phyloP scores from a whole-genome alignment of 768 basidiomycete species.

The Lactarius akahatsu region DNA sequence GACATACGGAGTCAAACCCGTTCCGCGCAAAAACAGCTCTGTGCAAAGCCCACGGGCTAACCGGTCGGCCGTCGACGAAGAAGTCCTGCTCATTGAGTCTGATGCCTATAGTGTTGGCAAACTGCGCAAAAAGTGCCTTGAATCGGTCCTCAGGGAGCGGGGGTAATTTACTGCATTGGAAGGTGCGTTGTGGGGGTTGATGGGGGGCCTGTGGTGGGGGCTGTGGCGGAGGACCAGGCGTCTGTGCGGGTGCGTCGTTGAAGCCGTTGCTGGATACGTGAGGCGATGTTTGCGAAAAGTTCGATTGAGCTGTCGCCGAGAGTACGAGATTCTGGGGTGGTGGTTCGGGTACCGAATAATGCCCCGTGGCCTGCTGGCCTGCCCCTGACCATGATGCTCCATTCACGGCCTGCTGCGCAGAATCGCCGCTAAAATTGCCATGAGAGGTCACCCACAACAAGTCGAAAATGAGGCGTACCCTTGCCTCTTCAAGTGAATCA shows the following conservation, averaged over 20 bases:
- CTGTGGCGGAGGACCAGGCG: conserved; percentile 8
- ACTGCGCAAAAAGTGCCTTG: conserved; percentile 7
- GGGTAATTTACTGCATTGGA: conserved; percentile 2
- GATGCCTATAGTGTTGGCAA: background rate
- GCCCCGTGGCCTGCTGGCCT: conserved; percentile 9
- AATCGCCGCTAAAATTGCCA: conserved; percentile 1
- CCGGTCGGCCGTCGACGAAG: conserved; percentile 1
- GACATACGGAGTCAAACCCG: conserved; percentile 16
- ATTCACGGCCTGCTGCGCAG: conserved; percentile 14
- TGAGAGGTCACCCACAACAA: background rate
- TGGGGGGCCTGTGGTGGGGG: conserved; percentile 7
- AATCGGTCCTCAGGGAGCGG: conserved; percentile 16
- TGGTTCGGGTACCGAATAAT: conserved; percentile 11
- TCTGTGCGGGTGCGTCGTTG: background rate
- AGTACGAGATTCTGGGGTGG: conserved; percentile 7
- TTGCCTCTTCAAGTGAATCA: conserved; percentile 7
- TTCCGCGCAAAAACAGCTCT: conserved; percentile 4
- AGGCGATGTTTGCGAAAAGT: conserved; percentile 10
- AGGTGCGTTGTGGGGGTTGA: background rate
- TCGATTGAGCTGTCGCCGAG: conserved; percentile 10
- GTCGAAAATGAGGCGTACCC: background rate
- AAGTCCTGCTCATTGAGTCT: conserved; percentile 11
- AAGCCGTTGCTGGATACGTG: conserved; percentile 4
- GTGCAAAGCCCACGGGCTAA: conserved; percentile 18
- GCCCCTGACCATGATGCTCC: background rate